Percentiles rank a stretch among this genome's conserved stretches.
Evolutionary conservation across 768 basidiomycete species (phyloP).

Genomic region (Boletus subcaerulescens): DNA sequence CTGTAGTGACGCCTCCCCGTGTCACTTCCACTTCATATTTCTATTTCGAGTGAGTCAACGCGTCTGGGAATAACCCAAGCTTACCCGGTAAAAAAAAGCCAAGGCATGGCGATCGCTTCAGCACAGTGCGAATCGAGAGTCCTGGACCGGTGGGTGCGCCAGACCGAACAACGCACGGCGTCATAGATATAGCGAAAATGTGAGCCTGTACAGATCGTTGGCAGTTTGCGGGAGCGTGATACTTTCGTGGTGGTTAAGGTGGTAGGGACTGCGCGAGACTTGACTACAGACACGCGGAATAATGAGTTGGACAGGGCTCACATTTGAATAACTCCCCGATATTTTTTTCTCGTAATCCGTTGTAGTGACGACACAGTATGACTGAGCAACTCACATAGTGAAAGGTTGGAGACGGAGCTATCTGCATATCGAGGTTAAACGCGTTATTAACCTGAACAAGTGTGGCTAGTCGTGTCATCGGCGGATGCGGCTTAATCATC

Average conservation of each 20-base stretch:
- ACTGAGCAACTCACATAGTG: conserved; percentile 26
- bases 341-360: conserved; percentile 39
- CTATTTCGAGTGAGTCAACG: conserved; percentile 34
- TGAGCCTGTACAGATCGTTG: conserved; percentile 37
- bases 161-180: conserved; percentile 32
- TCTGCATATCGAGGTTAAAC: conserved; percentile 40
- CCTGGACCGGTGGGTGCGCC: conserved; percentile 19
- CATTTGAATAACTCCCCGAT: conserved; percentile 44
- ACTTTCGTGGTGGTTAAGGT: conserved; percentile 38
- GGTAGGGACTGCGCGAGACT: conserved; percentile 38
- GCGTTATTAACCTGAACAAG: conserved; percentile 33
- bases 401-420: conserved; percentile 32
- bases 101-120: conserved; percentile 52
- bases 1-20: conserved; percentile 41
- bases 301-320: conserved; percentile 17
- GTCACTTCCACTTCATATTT: conserved; percentile 36
- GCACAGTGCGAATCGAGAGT: conserved; percentile 43
- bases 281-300: too few relatives aligned
- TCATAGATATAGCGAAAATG: conserved; percentile 44
- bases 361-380: background rate
- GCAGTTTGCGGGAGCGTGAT: conserved; percentile 41
- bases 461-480: conserved; percentile 32
- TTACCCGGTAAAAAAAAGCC: conserved; percentile 39
- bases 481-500: conserved; percentile 45
- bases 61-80: conserved; percentile 19